These are phyloP conservation scores for Neonectria hederae DNA, from an alignment of 2,329 filamentous ascomycete species.

Conservation along the genomic window DNA sequence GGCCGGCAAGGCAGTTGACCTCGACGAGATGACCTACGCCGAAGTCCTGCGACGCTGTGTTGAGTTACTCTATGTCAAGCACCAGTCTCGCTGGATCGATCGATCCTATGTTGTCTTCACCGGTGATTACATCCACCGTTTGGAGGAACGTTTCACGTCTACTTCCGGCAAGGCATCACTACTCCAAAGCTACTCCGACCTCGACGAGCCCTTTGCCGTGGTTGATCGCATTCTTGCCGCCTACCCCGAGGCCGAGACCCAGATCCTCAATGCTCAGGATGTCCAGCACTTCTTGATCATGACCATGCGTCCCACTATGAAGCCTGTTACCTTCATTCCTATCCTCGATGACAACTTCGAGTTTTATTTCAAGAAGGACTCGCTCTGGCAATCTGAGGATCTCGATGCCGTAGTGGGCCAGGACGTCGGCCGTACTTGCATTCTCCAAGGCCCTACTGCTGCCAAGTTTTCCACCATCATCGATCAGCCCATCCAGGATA, in stretches of 20 bases:
- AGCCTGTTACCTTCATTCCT: slow-evolving; percentile 96
- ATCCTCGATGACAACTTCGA: slow-evolving; percentile 97
- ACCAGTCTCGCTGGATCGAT: slow-evolving; percentile 92
- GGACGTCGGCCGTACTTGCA: slow-evolving; percentile 95
- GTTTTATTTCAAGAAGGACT: slow-evolving; percentile 99
- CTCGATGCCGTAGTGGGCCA: slow-evolving; percentile 94
- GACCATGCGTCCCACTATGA: slow-evolving; percentile 91
- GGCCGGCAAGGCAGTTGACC: slow-evolving; percentile 80
- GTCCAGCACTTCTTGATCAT: slow-evolving; percentile 96
- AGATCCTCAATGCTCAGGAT: slow-evolving; percentile 98
- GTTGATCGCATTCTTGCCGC: slow-evolving; percentile 81
- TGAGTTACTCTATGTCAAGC: slow-evolving; percentile 90
- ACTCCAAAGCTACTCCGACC: slow-evolving; percentile 89
- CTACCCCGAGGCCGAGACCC: slow-evolving; percentile 86
- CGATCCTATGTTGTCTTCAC: slow-evolving; percentile 82
- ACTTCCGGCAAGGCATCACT: slow-evolving; percentile 76
- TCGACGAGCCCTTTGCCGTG: slow-evolving; percentile 81
- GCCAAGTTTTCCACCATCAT: slow-evolving; percentile 89
- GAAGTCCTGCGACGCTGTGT: slow-evolving; percentile 89
- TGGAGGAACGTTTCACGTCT: slow-evolving; percentile 95
- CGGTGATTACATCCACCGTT: slow-evolving; percentile 93
- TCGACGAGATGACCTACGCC: slow-evolving; percentile 95
- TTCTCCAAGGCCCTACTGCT: slow-evolving; percentile 93
- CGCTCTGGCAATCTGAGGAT: slow-evolving; percentile 98
- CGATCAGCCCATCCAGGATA: slow-evolving; percentile 94